Evolutionary conservation across 208 protist genomes (phyloP).

Genomic region (Lotmaria passim): DNA sequence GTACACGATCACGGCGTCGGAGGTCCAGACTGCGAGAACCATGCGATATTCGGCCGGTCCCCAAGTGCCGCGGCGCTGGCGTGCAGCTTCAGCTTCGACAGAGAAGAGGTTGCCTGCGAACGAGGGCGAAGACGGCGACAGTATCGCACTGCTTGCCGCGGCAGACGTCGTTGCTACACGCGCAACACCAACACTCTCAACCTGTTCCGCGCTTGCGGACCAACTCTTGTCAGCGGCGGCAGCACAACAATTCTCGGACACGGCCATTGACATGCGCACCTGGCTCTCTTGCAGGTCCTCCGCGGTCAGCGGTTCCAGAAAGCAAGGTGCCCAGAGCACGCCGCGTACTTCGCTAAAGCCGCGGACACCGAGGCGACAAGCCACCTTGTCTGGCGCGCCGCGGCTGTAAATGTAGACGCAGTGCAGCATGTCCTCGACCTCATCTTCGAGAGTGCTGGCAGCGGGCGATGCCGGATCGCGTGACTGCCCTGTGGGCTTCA

Average conservation of each 20-base stretch:
- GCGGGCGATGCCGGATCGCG: not conserved
- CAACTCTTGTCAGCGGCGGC: not conserved
- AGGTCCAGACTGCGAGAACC: conserved; percentile 85
- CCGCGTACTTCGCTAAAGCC: conserved; percentile 82
- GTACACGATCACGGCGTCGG: conserved; percentile 86
- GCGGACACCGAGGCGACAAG: conserved; percentile 59
- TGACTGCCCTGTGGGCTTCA: not conserved
- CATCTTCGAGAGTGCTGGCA: conserved; percentile 25
- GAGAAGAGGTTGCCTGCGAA: not conserved
- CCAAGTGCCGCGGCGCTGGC: conserved; percentile 52
- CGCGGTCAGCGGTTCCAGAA: conserved; percentile 54
- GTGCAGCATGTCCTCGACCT: conserved; percentile 64
- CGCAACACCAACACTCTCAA: not conserved
- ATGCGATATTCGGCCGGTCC: conserved; percentile 84
- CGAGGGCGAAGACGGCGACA: not conserved
- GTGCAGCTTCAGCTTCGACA: conserved; percentile 1
- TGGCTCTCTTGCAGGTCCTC: conserved; percentile 18
- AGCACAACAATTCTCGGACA: not conserved
- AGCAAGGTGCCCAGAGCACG: conserved; percentile 82
- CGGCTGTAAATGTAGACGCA: conserved; percentile 84
- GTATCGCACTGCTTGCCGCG: not conserved
- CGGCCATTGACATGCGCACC: conserved; percentile 12
- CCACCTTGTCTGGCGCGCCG: conserved; percentile 60
- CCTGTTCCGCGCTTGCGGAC: not conserved
- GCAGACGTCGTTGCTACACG: not conserved